Percentiles rank a stretch among this genome's conserved stretches.
These are phyloP conservation scores for Herpetomonas samuelpessoai DNA, from an alignment of 208 protist genomes.

Conservation along the genomic window DNA sequence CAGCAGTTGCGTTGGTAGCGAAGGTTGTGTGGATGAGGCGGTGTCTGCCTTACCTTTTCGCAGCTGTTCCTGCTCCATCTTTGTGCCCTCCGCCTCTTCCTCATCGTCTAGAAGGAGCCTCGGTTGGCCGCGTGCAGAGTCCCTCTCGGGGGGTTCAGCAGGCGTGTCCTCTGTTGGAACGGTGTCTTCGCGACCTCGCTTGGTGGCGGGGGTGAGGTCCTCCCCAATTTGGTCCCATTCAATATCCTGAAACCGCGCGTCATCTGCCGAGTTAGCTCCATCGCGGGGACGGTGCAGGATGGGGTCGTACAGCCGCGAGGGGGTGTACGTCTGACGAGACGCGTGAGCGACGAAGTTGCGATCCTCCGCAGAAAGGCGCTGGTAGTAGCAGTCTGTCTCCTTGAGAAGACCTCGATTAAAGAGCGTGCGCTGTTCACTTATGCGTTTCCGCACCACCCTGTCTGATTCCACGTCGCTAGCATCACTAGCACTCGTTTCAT, in stretches of 20 bases:
- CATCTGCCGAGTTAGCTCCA: neutral
- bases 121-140: no score
- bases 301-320: slow-evolving; percentile 7
- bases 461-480: no score
- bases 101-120: no score
- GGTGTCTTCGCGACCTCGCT: neutral
- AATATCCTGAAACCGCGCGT: neutral
- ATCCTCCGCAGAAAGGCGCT: slow-evolving; percentile 3
- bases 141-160: no score
- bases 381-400: neutral
- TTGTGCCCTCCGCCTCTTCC: no score
- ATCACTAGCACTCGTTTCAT: no score
- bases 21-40: no score
- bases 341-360: neutral
- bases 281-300: neutral
- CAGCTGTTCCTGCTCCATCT: no score
- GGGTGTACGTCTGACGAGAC: neutral
- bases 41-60: no score
- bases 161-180: neutral
- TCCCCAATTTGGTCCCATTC: slow-evolving; percentile 4
- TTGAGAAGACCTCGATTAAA: neutral
- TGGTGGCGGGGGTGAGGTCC: neutral
- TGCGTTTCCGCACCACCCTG: neutral
- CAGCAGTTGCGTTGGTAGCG: no score
- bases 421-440: neutral